Evolutionary conservation across 208 protist genomes (phyloP).

Genomic region (Angomonas deanei): DNA sequence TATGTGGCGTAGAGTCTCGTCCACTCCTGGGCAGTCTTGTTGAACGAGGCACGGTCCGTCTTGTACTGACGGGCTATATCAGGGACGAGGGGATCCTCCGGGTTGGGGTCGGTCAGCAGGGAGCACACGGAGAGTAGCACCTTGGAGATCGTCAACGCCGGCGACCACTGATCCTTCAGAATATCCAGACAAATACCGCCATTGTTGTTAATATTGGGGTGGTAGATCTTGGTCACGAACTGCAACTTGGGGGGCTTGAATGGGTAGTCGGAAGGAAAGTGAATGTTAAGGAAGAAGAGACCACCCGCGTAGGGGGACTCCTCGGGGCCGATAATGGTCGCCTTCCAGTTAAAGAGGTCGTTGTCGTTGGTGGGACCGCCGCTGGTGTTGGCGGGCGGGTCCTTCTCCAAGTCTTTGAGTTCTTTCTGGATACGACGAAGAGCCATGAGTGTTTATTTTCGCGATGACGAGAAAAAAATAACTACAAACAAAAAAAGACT

Average conservation of each 20-base stretch:
- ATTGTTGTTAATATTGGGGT: slow-evolving; percentile 97
- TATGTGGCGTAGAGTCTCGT: slow-evolving; percentile 64
- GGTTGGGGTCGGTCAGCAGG: slow-evolving; percentile 99
- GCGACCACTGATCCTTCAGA: slow-evolving; percentile 96
- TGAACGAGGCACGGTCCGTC: slow-evolving; percentile 86
- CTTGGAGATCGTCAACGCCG: slow-evolving; percentile 97
- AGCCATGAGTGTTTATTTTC: slow-evolving; percentile 59
- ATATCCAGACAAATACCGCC: slow-evolving; percentile 98
- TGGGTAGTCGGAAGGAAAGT: slow-evolving; percentile 98
- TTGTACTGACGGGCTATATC: slow-evolving; percentile 97
- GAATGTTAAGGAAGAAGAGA: slow-evolving; percentile 98
- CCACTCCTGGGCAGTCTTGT: slow-evolving; percentile 94
- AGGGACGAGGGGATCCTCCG: slow-evolving; percentile 97
- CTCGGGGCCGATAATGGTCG: slow-evolving; percentile 94
- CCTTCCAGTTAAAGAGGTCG: slow-evolving; percentile 97
- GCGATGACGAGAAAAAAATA: slow-evolving; percentile 15
- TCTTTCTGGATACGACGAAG: slow-evolving; percentile 95
- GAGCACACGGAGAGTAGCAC: slow-evolving; percentile 98
- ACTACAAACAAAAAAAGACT: slow-evolving; percentile 4
- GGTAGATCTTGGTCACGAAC: slow-evolving; percentile 95
- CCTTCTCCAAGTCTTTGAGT: slow-evolving; percentile 91
- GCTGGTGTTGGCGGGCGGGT: slow-evolving; percentile 94
- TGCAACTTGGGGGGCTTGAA: slow-evolving; percentile 93
- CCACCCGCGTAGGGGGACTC: slow-evolving; percentile 97
- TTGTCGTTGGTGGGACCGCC: slow-evolving; percentile 92